phyloP scores from a whole-genome alignment of 176 grass and related monocot species.

The Musa acuminata region DNA sequence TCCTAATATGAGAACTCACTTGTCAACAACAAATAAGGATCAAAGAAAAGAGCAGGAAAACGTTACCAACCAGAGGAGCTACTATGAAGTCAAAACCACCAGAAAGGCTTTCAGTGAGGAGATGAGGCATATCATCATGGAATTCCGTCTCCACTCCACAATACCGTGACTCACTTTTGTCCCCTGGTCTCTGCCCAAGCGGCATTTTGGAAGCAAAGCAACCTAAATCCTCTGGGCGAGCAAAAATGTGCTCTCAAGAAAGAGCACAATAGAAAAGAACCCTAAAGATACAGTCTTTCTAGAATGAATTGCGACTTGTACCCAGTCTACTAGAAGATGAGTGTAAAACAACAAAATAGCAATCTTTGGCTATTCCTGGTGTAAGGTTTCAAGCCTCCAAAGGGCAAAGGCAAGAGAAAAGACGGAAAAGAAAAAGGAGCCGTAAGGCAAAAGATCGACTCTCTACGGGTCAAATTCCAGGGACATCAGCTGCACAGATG shows the following conservation, averaged over 20 bases:
- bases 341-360: not conserved
- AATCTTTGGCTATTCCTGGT: not conserved
- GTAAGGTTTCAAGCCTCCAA: not conserved
- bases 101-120: slow-evolving; percentile 56
- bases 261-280: not conserved
- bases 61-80: slow-evolving; percentile 2
- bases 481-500: not conserved
- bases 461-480: not conserved
- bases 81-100: slow-evolving; percentile 62
- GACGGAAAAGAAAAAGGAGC: not conserved
- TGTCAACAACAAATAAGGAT: not conserved
- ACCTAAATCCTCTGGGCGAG: not conserved
- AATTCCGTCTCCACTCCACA: slow-evolving; percentile 88
- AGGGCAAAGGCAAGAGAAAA: not conserved
- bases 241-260: not conserved
- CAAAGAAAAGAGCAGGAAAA: not conserved
- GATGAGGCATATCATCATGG: slow-evolving; percentile 57
- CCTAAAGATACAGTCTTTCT: not conserved
- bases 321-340: not conserved
- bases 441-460: not conserved
- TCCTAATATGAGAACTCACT: not conserved
- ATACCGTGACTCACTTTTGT: slow-evolving; percentile 97
- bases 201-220: slow-evolving; percentile 39
- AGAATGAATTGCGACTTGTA: not conserved
- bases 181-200: slow-evolving; percentile 75